Percentiles rank a stretch among this genome's conserved stretches.
These are phyloP conservation scores for Beauveria bassiana DNA, from an alignment of 2,329 filamentous ascomycete genomes.

Conservation along the genomic window DNA sequence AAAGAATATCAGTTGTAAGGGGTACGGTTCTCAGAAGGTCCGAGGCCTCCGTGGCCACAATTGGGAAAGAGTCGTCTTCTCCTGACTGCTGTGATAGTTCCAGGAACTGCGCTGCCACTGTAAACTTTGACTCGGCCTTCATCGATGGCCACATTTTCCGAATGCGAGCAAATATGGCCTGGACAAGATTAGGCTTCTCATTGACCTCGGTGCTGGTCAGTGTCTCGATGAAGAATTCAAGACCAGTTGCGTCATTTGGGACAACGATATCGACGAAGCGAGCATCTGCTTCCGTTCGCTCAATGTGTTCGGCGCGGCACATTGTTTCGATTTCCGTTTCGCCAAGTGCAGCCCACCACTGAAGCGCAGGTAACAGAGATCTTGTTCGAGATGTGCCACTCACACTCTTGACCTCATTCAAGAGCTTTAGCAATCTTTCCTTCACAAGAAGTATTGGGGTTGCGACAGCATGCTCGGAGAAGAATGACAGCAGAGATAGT, in stretches of 20 bases:
- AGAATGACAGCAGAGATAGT: conserved; percentile 58
- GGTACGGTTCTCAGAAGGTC: conserved; percentile 66
- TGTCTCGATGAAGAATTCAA: conserved; percentile 43
- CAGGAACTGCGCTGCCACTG: conserved; percentile 55
- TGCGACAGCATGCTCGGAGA: conserved; percentile 63
- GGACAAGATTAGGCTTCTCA: conserved; percentile 44
- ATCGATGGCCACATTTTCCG: conserved; percentile 64
- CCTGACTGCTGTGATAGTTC: conserved; percentile 45
- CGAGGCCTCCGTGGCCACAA: conserved; percentile 52
- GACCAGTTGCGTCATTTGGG: conserved; percentile 43
- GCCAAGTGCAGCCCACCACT: conserved; percentile 56
- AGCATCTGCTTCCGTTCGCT: conserved; percentile 33
- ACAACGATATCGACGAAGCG: conserved; percentile 44
- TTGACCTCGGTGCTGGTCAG: conserved; percentile 34
- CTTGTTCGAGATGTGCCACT: conserved; percentile 62
- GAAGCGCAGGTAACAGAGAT: conserved; percentile 66
- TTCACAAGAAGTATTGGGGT: conserved; percentile 66
- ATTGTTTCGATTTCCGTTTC: conserved; percentile 41
- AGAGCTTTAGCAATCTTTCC: conserved; percentile 58
- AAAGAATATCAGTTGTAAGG: conserved; percentile 65
- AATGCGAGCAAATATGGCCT: conserved; percentile 61
- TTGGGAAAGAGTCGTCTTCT: conserved; percentile 24
- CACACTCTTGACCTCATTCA: conserved; percentile 67
- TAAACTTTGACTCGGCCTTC: conserved; percentile 54
- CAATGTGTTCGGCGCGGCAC: conserved; percentile 32